Evolutionary conservation across 768 basidiomycete genomes (phyloP), one percentile per base, ranked within the genome.

Genomic region (Neoboletus brunneissimus): DNA sequence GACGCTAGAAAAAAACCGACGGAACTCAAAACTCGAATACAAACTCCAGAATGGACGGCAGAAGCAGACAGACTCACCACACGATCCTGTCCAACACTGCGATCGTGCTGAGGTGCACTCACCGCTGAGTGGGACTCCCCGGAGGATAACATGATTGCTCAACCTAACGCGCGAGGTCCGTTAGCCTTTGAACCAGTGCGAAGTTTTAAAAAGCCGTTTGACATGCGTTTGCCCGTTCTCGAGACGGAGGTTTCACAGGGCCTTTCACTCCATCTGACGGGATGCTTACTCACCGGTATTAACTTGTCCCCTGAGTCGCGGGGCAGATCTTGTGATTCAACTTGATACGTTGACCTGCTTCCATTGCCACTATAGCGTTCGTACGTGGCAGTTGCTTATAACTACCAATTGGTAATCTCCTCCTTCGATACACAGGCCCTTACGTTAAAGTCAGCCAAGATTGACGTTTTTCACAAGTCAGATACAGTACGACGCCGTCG

Each of bases 11-110:
- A 31, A 25, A 38, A 12, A 34, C 25, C 7, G 7, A 38, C 4
- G 15, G n/a, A 43, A 50, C 27, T 53, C 62, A 37, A 32, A 23
- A 43, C 38, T 54, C 29, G 7, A 55, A 54, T 34, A 48, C 47
- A 45, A n/a, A 8, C 7, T 15, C 20, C 15, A n/a, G 15, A 29
- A 57, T 23, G 13, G 6, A 25, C 15, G n/a, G n/a, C 22, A 15
- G 20, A 37, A 40, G 20, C 12, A 45, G 20, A 53, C 3, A 35
- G 35, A 59, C 66, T 57, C 47, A 68, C 66, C n/a, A 10, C 20
- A 20, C 27, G 40, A 46, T 54, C 56, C 29, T 23, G 62, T 37
- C 6, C n/a, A 49, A 23, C 23, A 25, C 32, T 10, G 7, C 8
- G 40, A 13, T 31, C 18, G 1, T 44, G 18, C 20, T 27, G 47